Evolutionary conservation across 768 basidiomycete species (phyloP), one percentile per base, ranked within the genome.

Genomic region (Trametes meyenii): DNA sequence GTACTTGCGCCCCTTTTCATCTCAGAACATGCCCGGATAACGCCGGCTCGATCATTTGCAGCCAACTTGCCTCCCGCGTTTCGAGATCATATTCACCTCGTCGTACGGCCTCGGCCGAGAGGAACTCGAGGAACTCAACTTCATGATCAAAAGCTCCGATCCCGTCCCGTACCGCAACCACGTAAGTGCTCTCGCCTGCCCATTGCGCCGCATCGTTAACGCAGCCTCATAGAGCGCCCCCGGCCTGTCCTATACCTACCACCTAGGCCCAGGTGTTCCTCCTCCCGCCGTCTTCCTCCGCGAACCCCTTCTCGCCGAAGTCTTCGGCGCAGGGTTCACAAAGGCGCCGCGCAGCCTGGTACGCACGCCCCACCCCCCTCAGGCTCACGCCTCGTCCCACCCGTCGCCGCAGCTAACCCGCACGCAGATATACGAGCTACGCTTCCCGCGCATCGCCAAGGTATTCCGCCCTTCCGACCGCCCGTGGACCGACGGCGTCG

Each of bases 301-400:
- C 12, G 74, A 75, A 29, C 93, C 93, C 1, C 67, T 92, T 16
- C 77, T 90, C 5, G 85, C 80, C 2, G 92, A 94, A 67, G 68
- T 96, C 4, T 86, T 84, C 61, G 93, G 94, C 13, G 94, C 90
- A 4, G 90, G 93, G 1, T 96, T 94, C 68, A 89, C 88, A 33
- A 91, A 90, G 70, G 74, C 85, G n/a, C 75, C 78, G 0, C 65
- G 75, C 24, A 83, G 83, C 69, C 76, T 81, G 68, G 90, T 91
- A 54, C 21, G 29, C 54, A n/a, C 8, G 23, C 38, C 12, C 24
- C 54, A n/a, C 8, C 19, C 38, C 12, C 24, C 13, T 44, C 42
- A 7, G 5, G 49, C 29, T 26, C 10, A 8, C 13, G n/a, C 14
- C 29, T 11, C 23, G 21, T 23, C 45, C 46, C n/a, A 16, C 26